phyloP scores from a whole-genome alignment of 148 eudicot genomes.

The Camellia lanceoleosa region DNA sequence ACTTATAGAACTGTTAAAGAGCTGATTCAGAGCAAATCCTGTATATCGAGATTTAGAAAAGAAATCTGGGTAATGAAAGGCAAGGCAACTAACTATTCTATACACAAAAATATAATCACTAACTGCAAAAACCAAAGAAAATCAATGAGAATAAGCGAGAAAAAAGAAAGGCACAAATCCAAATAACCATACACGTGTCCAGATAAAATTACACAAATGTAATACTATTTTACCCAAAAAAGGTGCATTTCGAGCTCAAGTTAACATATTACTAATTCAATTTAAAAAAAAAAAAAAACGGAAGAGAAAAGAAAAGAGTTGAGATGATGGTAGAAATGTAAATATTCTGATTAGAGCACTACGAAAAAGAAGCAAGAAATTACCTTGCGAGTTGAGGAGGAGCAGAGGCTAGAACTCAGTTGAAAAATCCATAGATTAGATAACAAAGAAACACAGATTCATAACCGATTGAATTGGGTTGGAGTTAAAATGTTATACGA shows the following conservation, averaged over 20 bases:
- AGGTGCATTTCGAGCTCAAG: background rate
- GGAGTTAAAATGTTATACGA: background rate
- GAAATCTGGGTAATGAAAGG: background rate
- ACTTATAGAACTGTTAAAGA: no score
- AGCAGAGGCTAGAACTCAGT: background rate
- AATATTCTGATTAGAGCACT: background rate
- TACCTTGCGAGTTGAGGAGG: constrained; percentile 13
- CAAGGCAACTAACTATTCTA: background rate
- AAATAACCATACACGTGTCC: background rate
- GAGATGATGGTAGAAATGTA: background rate
- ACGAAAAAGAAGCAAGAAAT: background rate
- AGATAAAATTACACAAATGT: background rate
- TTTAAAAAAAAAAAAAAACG: background rate
- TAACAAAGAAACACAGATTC: background rate
- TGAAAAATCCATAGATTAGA: constrained; percentile 7
- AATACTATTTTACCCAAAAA: background rate
- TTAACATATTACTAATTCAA: no score
- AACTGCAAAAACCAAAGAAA: background rate
- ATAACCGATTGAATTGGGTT: background rate
- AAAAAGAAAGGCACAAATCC: background rate
- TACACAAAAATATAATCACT: no score
- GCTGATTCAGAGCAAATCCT: no score
- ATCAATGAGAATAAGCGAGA: background rate
- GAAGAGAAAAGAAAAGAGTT: no score
- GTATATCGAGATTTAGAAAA: no score